These are phyloP conservation scores for Tetrahymena thermophila DNA, from an alignment of 73 alveolate genomes.

Conservation along the genomic window DNA sequence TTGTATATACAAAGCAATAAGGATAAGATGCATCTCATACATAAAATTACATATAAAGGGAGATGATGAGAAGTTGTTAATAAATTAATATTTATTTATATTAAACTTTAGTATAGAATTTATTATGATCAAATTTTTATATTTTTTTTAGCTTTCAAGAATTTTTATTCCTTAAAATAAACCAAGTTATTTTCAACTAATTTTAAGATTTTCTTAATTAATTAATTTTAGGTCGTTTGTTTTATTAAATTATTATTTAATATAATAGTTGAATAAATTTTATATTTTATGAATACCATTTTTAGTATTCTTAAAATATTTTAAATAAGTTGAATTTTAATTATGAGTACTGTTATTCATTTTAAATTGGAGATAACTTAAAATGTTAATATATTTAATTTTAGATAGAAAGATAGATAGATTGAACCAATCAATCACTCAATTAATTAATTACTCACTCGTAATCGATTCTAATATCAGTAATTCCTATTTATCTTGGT, in stretches of 20 bases:
- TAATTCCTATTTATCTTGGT: background rate
- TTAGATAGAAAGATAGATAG: too few species aligned
- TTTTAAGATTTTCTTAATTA: too few species aligned
- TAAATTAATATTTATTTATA: background rate
- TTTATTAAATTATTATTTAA: too few species aligned
- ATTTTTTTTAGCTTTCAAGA: background rate
- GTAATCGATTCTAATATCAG: background rate
- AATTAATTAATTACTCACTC: background rate
- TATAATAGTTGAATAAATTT: background rate
- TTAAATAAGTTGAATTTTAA: too few species aligned
- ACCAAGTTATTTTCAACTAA: too few species aligned
- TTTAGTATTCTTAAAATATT: too few species aligned
- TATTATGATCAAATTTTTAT: background rate
- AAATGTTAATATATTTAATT: too few species aligned
- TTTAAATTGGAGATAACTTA: too few species aligned
- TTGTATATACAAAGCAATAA: background rate
- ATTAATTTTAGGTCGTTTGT: background rate
- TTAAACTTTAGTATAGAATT: background rate
- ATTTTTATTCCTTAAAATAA: too few species aligned
- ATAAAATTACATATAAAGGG: background rate
- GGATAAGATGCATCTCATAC: background rate
- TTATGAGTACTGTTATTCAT: too few species aligned
- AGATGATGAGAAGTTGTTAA: background rate
- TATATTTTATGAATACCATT: too few species aligned
- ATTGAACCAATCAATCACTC: background rate